These are phyloP conservation scores for Sesbania bispinosa DNA, from an alignment of 306 rosid species.

Conservation along the genomic window DNA sequence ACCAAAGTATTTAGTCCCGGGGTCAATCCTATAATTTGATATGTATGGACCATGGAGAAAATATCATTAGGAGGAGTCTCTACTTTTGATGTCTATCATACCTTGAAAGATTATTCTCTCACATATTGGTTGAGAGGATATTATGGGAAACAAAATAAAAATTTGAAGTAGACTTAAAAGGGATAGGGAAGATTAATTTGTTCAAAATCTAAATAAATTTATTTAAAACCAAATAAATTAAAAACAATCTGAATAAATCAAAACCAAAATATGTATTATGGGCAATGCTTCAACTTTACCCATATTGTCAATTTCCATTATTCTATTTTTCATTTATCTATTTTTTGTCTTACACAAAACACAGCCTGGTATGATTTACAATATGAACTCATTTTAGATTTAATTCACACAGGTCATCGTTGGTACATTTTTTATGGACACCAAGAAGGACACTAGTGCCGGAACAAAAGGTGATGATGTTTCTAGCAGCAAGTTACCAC, in stretches of 20 bases:
- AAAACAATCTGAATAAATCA: not conserved
- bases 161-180: not conserved
- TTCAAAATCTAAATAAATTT: not conserved
- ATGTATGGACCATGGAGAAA: too few species aligned
- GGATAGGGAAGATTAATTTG: not conserved
- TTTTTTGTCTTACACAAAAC: not conserved
- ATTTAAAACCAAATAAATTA: conserved; percentile 1
- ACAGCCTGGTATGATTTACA: not conserved
- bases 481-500: conserved; percentile 54
- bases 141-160: too few species aligned
- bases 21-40: not conserved
- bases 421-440: conserved; percentile 66
- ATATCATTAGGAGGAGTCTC: too few species aligned
- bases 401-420: conserved; percentile 66
- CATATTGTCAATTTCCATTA: not conserved
- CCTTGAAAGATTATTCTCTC: too few species aligned
- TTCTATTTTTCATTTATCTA: not conserved
- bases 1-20: not conserved
- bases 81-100: too few species aligned
- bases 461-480: conserved; percentile 60
- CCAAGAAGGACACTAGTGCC: conserved; percentile 48
- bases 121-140: too few species aligned
- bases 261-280: not conserved
- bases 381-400: not conserved
- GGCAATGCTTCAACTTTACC: not conserved